Evolutionary conservation across 2,329 filamentous ascomycete genomes (phyloP), one percentile per base, ranked within the genome.

Genomic region (Emergomyces orientalis): DNA sequence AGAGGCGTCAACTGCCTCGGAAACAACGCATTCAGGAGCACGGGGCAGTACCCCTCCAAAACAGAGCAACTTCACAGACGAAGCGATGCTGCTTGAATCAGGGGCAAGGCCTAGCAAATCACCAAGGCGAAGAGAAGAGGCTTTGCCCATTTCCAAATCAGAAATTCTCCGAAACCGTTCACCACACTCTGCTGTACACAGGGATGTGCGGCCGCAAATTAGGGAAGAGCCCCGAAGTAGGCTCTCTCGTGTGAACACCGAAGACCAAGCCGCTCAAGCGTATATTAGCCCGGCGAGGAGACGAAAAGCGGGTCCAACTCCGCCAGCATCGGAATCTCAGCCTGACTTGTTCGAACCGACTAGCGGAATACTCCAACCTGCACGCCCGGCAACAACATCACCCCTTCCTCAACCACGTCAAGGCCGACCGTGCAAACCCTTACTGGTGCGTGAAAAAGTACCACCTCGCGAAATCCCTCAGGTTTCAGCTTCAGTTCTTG

Each of bases 261-360:
- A 96, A 71, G 88, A 95, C 65, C 87, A 96, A 73, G 87, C 84
- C 58, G 83, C 89, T 17, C 86, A 95, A 68, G 89, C 88, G 37
- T 97, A 97, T 73, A 82, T 97, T 62, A 97, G 92, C 72, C 90
- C 91, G 58, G 89, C 89, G 27, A 84, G 91, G 68, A 84, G 91
- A 70, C 93, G 88, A 74, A 90, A 63, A 88, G 73, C 75, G 85
- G 11, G 82, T 80, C 32, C 79, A 81, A 58, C 77, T 79, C 25
- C 73, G 22, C 75, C 78, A 13, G 71, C 75, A 45, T 65, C 76
- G 8, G 76, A 80, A 64, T 72, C 77, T 2, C 82, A 86, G 65
- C 77, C 82, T 1, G 88, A 92, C 71, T 77, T 92, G 30, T 82
- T 94, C 5, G 86, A 88, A 63, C 78, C 72, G 37, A 65, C 72